These are phyloP conservation scores for Tillandsia leiboldiana DNA, from an alignment of 176 grass and related monocot genomes.

Conservation along the genomic window DNA sequence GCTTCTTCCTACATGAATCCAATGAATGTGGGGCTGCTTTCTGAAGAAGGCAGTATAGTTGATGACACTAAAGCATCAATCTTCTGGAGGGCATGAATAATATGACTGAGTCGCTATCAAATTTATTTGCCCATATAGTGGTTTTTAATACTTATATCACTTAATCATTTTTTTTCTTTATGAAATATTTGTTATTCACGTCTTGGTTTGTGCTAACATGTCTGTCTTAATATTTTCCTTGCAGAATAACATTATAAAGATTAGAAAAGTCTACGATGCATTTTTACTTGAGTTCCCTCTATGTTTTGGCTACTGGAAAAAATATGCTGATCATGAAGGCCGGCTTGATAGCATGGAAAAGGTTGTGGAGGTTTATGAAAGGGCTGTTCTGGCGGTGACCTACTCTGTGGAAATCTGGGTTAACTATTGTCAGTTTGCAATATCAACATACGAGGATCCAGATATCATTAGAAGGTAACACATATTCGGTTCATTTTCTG, in stretches of 20 bases:
- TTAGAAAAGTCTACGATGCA: slow-evolving; percentile 85
- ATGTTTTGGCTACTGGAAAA: slow-evolving; percentile 99
- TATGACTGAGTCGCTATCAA: not conserved
- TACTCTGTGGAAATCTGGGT: slow-evolving; percentile 99
- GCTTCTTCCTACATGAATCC: not conserved
- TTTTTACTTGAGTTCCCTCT: slow-evolving; percentile 89
- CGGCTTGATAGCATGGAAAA: slow-evolving; percentile 54
- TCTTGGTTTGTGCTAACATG: slow-evolving; percentile 12
- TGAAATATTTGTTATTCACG: not conserved
- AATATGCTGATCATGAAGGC: slow-evolving; percentile 92
- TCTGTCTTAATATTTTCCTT: slow-evolving; percentile 1
- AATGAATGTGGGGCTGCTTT: not conserved
- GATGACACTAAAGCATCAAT: not conserved
- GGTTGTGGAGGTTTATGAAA: slow-evolving; percentile 91
- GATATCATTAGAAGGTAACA: slow-evolving; percentile 81
- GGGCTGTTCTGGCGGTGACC: slow-evolving; percentile 88
- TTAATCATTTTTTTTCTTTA: no score
- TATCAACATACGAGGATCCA: slow-evolving; percentile 86
- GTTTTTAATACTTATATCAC: not conserved
- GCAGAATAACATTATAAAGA: slow-evolving; percentile 69
- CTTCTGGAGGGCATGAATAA: not conserved
- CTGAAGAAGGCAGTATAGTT: not conserved
- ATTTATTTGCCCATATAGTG: not conserved
- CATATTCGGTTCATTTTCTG: not conserved
- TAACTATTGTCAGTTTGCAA: slow-evolving; percentile 82